phyloP scores from a whole-genome alignment of 495 filamentous ascomycete species.

The Penicillium lividum region DNA sequence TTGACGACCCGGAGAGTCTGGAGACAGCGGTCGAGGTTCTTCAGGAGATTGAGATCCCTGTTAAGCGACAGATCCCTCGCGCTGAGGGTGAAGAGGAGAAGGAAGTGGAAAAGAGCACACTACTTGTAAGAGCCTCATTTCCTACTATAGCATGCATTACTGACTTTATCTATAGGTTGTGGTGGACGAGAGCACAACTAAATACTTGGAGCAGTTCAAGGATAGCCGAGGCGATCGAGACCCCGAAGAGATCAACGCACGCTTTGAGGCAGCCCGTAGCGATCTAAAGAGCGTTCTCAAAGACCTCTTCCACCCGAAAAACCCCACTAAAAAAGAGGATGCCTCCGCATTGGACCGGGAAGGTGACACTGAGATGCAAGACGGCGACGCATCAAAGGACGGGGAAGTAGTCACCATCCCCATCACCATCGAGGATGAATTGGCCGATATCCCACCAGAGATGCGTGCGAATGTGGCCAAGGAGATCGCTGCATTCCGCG shows the following conservation, averaged over 20 bases:
- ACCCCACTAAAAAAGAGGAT: slow-evolving; percentile 49
- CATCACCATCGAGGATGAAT: slow-evolving; percentile 85
- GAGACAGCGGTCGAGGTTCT: slow-evolving; percentile 84
- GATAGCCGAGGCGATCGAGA: slow-evolving; percentile 65
- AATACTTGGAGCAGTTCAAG: slow-evolving; percentile 80
- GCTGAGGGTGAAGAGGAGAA: slow-evolving; percentile 54
- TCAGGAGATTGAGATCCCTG: slow-evolving; percentile 81
- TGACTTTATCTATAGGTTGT: slow-evolving; percentile 53
- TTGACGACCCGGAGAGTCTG: slow-evolving; percentile 87
- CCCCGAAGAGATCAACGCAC: slow-evolving; percentile 62
- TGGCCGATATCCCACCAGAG: slow-evolving; percentile 92
- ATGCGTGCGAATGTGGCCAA: slow-evolving; percentile 96
- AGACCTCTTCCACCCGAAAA: slow-evolving; percentile 70
- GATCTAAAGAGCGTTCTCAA: slow-evolving; percentile 64
- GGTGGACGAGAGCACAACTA: slow-evolving; percentile 77
- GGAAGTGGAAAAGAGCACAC: slow-evolving; percentile 69
- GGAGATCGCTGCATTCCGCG: slow-evolving; percentile 92
- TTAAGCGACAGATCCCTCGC: slow-evolving; percentile 62
- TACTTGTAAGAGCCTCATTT: slow-evolving; percentile 50
- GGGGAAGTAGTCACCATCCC: slow-evolving; percentile 88
- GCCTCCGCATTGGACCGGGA: slow-evolving; percentile 54
- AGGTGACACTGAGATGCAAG: slow-evolving; percentile 72
- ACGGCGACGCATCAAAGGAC: slow-evolving; percentile 57
- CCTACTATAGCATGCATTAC: background rate
- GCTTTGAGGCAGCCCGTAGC: slow-evolving; percentile 65